These are phyloP conservation scores for Cardamine resedifolia DNA, from an alignment of 345 rosid species.

Conservation along the genomic window DNA sequence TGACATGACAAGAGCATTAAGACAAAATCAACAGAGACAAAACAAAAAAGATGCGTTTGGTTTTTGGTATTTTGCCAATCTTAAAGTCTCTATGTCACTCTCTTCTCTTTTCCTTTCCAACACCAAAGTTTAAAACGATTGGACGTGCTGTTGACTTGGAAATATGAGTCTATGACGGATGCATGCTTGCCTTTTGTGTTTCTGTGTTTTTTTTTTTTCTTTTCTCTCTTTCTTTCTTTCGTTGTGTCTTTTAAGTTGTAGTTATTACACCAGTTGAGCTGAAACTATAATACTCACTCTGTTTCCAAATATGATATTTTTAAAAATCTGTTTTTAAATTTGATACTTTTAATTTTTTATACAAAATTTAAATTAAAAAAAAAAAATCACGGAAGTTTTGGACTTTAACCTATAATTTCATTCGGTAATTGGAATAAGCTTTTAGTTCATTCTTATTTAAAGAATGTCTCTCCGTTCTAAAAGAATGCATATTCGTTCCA, in stretches of 20 bases:
- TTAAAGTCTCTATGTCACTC: conserved; percentile 33
- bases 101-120: conserved; percentile 31
- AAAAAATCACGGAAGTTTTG: too few species aligned
- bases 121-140: conserved; percentile 28
- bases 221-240: not conserved
- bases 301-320: not conserved
- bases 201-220: not conserved
- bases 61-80: conserved; percentile 24
- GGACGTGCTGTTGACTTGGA: conserved; percentile 18
- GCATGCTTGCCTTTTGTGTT: conserved; percentile 17
- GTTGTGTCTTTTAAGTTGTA: conserved; percentile 18
- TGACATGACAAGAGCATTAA: conserved; percentile 31
- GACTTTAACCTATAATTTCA: too few species aligned
- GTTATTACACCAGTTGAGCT: not conserved
- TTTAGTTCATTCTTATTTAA: too few species aligned
- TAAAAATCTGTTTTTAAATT: not conserved
- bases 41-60: conserved; percentile 13
- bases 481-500: too few species aligned
- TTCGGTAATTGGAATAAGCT: too few species aligned
- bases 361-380: too few species aligned
- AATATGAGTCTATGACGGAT: too few species aligned
- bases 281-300: not conserved
- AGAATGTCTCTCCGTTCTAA: too few species aligned
- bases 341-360: not conserved
- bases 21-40: conserved; percentile 30